A percentile compares a stretch with the other conserved stretches of the same genome.
Conservation (phyloP, 2,329 filamentous ascomycete species). For the Fusarium poae region DNA sequence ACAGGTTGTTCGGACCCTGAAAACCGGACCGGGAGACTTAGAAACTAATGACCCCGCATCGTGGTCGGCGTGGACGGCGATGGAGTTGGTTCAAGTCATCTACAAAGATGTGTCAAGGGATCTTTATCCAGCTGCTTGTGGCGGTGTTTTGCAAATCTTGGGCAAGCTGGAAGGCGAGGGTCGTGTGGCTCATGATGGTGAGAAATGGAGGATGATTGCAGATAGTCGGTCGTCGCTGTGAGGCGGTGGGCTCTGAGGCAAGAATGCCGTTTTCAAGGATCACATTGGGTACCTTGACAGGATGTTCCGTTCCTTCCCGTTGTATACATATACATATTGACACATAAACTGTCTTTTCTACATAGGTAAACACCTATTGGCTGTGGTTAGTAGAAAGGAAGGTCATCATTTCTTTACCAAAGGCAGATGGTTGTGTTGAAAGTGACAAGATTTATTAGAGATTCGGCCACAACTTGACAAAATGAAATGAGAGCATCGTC, state of each 20-base stretch:
- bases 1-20: slow-evolving; percentile 77
- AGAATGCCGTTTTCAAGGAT: not conserved
- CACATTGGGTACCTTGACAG: too few relatives aligned
- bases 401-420: too few relatives aligned
- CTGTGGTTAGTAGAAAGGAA: not conserved
- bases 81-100: slow-evolving; percentile 89
- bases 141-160: slow-evolving; percentile 82
- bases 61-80: slow-evolving; percentile 70
- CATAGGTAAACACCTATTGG: not conserved
- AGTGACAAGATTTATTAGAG: slow-evolving; percentile 16
- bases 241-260: not conserved
- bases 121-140: slow-evolving; percentile 80
- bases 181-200: slow-evolving; percentile 63
- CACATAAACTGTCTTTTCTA: not conserved
- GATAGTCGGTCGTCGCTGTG: slow-evolving; percentile 45
- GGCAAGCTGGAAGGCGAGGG: slow-evolving; percentile 82
- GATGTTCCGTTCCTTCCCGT: too few relatives aligned
- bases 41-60: slow-evolving; percentile 45
- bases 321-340: not conserved
- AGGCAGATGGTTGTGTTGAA: not conserved
- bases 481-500: not conserved
- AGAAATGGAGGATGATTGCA: slow-evolving; percentile 48
- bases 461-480: not conserved
- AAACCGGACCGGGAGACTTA: slow-evolving; percentile 50
- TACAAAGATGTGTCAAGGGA: slow-evolving; percentile 83